Conservation (phyloP, 2,329 filamentous ascomycete species). For the Cordyceps cateniannulata region DNA sequence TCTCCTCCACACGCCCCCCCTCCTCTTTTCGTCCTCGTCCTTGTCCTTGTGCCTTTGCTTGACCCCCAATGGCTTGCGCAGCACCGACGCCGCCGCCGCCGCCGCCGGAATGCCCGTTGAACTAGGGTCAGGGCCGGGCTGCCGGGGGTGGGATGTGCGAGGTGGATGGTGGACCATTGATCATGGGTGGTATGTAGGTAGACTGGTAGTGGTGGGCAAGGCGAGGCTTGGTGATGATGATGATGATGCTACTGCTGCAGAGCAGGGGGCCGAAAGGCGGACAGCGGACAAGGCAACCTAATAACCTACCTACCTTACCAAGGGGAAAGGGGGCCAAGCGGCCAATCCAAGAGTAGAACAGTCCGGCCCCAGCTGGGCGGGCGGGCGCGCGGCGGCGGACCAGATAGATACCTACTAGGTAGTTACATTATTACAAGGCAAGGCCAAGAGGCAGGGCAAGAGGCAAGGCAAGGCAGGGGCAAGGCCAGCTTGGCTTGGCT, state of each 20-base stretch:
- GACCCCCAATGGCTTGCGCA: background rate
- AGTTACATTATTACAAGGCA: no score
- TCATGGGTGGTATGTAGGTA: no score
- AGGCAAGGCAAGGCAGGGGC: background rate
- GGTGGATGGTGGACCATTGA: background rate
- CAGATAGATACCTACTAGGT: background rate
- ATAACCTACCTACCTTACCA: no score
- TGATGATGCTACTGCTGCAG: no score
- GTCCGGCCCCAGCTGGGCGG: background rate
- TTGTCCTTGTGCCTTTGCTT: background rate
- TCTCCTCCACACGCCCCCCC: constrained; percentile 4
- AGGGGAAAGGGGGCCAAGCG: background rate
- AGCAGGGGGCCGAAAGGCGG: background rate
- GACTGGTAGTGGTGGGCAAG: no score
- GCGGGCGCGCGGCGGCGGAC: background rate
- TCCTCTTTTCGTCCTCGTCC: background rate
- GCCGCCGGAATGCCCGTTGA: background rate
- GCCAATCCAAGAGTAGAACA: background rate
- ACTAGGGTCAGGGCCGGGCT: background rate
- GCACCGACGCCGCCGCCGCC: background rate
- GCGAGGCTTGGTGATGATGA: background rate
- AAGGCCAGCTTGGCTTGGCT: no score
- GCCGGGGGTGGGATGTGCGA: constrained; percentile 2
- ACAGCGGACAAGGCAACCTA: background rate
- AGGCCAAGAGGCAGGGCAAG: no score